Percentiles rank a stretch among this genome's conserved stretches.
Conservation (phyloP, 2,329 filamentous ascomycete species). For the Pseudonectria buxi region DNA sequence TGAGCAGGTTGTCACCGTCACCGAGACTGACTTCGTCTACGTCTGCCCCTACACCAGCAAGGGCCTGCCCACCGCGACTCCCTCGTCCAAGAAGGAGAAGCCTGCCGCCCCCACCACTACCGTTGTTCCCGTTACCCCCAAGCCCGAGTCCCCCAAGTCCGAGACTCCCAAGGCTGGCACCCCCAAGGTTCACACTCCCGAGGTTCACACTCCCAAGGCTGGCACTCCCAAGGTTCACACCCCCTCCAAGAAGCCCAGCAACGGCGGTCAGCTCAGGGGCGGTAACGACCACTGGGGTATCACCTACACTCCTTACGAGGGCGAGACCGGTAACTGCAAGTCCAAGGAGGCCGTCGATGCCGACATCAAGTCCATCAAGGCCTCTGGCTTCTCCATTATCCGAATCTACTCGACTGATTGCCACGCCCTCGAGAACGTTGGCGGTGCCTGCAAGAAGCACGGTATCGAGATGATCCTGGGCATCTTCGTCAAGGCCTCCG, state of each 20-base stretch:
- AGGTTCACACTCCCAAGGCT: too few species aligned
- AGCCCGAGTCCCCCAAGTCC: slow-evolving; percentile 16
- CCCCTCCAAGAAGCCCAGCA: slow-evolving; percentile 17
- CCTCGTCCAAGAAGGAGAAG: too few species aligned
- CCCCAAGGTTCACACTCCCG: slow-evolving; percentile 6
- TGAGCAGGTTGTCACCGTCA: slow-evolving; percentile 60
- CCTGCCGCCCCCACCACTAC: slow-evolving; percentile 1
- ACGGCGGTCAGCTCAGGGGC: slow-evolving; percentile 29
- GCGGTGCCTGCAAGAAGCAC: slow-evolving; percentile 56
- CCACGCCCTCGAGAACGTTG: slow-evolving; percentile 69
- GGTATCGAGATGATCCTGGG: slow-evolving; percentile 78
- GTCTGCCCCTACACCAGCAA: slow-evolving; percentile 60
- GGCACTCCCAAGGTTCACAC: too few species aligned
- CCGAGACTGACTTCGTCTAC: slow-evolving; percentile 60
- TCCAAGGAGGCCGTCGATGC: slow-evolving; percentile 43
- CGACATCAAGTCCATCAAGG: slow-evolving; percentile 57
- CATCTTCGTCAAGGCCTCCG: slow-evolving; percentile 69
- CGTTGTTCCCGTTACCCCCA: slow-evolving; percentile 18
- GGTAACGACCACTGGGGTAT: slow-evolving; percentile 60
- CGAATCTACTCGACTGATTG: slow-evolving; percentile 94
- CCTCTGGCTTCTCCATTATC: slow-evolving; percentile 60
- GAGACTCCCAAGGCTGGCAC: slow-evolving; percentile 13
- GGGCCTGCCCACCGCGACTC: slow-evolving; percentile 25
- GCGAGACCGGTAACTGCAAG: slow-evolving; percentile 58
- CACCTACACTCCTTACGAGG: slow-evolving; percentile 71